These are phyloP conservation scores for Chlorella sorokiniana DNA, from an alignment of 139 green algal genomes.

Conservation along the genomic window DNA sequence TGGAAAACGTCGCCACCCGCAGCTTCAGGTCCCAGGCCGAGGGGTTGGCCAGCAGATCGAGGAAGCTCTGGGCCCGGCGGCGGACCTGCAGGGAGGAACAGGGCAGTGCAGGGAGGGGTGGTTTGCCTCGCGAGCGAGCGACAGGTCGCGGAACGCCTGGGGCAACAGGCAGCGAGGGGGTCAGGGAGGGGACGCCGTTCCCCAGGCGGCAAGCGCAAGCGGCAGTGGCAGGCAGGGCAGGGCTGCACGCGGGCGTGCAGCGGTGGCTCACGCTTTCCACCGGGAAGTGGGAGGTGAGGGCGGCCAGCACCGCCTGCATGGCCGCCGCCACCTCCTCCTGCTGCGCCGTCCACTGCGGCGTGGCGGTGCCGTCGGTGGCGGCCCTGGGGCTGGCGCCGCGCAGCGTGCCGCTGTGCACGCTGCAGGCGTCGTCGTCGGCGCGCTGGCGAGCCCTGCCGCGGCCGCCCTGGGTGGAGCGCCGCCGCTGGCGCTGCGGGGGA, in stretches of 20 bases:
- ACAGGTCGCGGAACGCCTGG: background rate
- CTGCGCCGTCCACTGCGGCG: constrained; percentile 15
- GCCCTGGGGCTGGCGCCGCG: background rate
- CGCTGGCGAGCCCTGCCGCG: background rate
- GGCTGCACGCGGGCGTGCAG: background rate
- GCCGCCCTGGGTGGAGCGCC: too few relatives aligned
- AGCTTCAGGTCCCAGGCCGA: constrained; percentile 9
- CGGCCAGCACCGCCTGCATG: constrained; percentile 35
- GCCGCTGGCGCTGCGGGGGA: background rate
- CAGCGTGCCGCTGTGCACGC: background rate
- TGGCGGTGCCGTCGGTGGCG: background rate
- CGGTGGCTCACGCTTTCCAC: constrained; percentile 8
- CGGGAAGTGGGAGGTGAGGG: constrained; percentile 37
- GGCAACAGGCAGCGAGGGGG: background rate
- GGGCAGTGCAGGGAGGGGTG: background rate
- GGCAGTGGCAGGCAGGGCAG: background rate
- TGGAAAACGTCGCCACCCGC: background rate
- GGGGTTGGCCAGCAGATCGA: constrained; percentile 14
- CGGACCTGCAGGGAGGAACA: background rate
- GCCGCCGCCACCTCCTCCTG: constrained; percentile 36
- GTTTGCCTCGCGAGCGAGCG: background rate
- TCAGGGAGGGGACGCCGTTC: background rate
- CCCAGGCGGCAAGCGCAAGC: too few relatives aligned
- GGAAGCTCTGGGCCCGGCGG: constrained; percentile 27
- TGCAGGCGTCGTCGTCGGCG: background rate